A percentile compares a stretch with the other conserved stretches of the same genome.
Evolutionary conservation across 31 red algal species (phyloP).

Genomic region (Porphyra umbilicalis): DNA sequence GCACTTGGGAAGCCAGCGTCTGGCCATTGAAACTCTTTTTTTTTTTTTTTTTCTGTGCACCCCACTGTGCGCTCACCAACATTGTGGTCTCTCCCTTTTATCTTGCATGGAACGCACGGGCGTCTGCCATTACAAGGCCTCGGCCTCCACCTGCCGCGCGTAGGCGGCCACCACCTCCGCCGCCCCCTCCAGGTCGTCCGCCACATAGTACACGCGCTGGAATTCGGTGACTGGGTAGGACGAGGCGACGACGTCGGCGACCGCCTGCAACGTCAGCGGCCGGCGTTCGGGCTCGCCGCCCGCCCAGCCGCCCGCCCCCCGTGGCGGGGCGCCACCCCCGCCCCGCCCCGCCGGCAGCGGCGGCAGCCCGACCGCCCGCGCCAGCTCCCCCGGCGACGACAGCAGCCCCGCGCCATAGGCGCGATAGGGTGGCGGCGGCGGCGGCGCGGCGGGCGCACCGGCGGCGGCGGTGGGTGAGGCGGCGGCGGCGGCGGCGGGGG

Average conservation of each 20-base stretch:
- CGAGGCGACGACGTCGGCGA: constrained; percentile 3
- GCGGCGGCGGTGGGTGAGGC: too few relatives aligned
- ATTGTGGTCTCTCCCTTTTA: background rate
- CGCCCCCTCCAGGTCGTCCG: constrained; percentile 8
- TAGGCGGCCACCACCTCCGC: constrained; percentile 8
- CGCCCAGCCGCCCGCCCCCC: background rate
- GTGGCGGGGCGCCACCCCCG: background rate
- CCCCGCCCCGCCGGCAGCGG: background rate
- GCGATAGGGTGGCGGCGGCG: too few relatives aligned
- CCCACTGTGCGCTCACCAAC: background rate
- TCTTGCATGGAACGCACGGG: too few relatives aligned
- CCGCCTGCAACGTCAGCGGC: background rate
- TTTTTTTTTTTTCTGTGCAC: background rate
- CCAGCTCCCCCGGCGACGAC: constrained; percentile 41
- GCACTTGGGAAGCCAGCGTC: too few relatives aligned
- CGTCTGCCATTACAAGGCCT: too few relatives aligned
- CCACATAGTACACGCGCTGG: constrained; percentile 27
- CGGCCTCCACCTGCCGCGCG: background rate
- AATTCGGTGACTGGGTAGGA: constrained; percentile 24
- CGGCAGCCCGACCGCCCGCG: background rate
- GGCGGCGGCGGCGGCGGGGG: too few relatives aligned
- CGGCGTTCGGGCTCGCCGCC: background rate
- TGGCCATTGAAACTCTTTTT: too few relatives aligned
- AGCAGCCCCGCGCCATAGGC: constrained; percentile 53
- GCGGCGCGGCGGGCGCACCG: too few relatives aligned